Base-by-base conservation (phyloP, 805 yeast genomes). In the Yarrowia sp. region DNA sequence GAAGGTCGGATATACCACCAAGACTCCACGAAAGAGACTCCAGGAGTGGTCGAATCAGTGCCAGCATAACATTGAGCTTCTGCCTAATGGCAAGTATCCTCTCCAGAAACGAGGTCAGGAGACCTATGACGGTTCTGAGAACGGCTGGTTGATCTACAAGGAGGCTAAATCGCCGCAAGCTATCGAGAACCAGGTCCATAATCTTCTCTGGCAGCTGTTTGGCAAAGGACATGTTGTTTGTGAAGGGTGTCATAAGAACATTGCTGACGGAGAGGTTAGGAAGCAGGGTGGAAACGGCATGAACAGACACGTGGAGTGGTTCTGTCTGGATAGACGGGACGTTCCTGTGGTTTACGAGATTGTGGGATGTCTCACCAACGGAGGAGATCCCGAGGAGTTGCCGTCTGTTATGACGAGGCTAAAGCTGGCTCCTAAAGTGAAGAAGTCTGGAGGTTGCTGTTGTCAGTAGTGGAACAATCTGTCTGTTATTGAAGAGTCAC, bases 1-100 rank as follows among this genome's bases (percentile, higher is more conserved):
- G 56, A 76, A 76, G 64, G 76, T 76, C 5, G 79, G 79, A 5
- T 74, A 68, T 69, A 76, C 79, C 4, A 72, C 74, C 16, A 70
- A 70, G 38, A 70, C 71, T 1, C 79, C 79, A 3, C 59, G 42
- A 0, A 68, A 55, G 46, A 71, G 79, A 22, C 69, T 76, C n/a
- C 67, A 63, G n/a, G 75, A 76, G 58, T 76, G 79, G 79, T 70
- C 69, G 42, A 43, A 42, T 2, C 71, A 76, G 61, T 76, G 79
- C 69, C 70, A 71, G 26, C 77, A 75, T 45, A 70, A 71, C 14
- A 70, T 75, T n/a, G 43, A 45, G 53, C 70, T 73, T 12, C 63
- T 75, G 26, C 63, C 43, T 36, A 63, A 49, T 26, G 9, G 32
- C 46, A 48, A 48, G 56, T 63, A 38, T 38, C 67, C 67, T 9